Percentiles rank a stretch among this genome's conserved stretches.
These are phyloP conservation scores for Fonsecaea nubica DNA, from an alignment of 2,329 filamentous ascomycete species.

Conservation along the genomic window DNA sequence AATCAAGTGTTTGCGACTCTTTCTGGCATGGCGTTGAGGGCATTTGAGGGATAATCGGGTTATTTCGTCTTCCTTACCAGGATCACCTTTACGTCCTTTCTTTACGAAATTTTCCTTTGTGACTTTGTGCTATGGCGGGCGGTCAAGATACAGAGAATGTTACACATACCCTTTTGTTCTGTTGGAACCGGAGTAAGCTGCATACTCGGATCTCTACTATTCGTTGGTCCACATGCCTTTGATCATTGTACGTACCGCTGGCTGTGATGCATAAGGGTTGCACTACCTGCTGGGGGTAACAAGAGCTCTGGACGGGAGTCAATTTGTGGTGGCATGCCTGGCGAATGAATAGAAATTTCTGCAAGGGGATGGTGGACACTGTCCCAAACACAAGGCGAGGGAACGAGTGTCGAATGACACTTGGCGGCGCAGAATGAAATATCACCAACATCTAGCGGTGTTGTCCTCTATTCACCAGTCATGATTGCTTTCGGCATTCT, in stretches of 20 bases:
- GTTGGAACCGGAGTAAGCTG: not conserved
- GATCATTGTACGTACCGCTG: not conserved
- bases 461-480: not conserved
- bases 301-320: not conserved
- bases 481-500: not conserved
- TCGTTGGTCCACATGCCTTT: not conserved
- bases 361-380: not conserved
- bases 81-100: not conserved
- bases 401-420: not conserved
- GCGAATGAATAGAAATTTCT: not conserved
- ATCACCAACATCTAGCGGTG: not conserved
- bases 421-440: not conserved
- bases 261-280: not conserved
- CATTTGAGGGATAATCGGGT: slow-evolving; percentile 26
- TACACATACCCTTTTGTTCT: slow-evolving; percentile 10
- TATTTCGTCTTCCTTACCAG: not conserved
- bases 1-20: slow-evolving; percentile 37
- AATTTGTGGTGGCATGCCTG: not conserved
- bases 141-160: slow-evolving; percentile 3
- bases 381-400: not conserved
- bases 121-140: not conserved
- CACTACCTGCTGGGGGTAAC: not conserved
- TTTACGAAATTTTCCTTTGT: not conserved
- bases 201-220: not conserved
- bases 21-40: slow-evolving; percentile 39